Conservation (phyloP, 2,329 filamentous ascomycete species). For the Akanthomyces lecanii region DNA sequence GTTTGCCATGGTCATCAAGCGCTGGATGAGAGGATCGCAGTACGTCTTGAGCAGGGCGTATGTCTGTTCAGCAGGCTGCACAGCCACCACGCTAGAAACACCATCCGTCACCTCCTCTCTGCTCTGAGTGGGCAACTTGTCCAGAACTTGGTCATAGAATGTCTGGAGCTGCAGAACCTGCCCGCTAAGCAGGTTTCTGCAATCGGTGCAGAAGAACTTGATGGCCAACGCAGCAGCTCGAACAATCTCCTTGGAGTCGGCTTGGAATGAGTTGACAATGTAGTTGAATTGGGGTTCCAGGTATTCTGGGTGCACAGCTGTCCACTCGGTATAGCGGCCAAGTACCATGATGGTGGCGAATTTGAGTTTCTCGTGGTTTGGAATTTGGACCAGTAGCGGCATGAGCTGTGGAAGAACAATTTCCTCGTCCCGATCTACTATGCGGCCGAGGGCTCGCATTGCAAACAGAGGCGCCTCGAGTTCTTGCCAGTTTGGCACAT, state of each 20-base stretch:
- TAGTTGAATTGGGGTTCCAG: conserved; percentile 91
- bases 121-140: conserved; percentile 77
- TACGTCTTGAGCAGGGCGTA: conserved; percentile 87
- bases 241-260: conserved; percentile 83
- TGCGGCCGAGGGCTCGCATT: conserved; percentile 91
- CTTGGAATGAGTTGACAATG: conserved; percentile 88
- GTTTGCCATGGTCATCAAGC: conserved; percentile 83
- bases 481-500: conserved; percentile 93
- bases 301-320: conserved; percentile 86
- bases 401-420: conserved; percentile 88
- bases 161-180: conserved; percentile 83
- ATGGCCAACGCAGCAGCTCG: conserved; percentile 89
- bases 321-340: conserved; percentile 97
- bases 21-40: conserved; percentile 82
- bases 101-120: conserved; percentile 97
- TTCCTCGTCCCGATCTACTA: conserved; percentile 86
- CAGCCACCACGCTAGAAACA: conserved; percentile 85
- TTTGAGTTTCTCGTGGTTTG: conserved; percentile 93
- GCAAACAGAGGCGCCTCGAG: conserved; percentile 93
- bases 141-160: conserved; percentile 87
- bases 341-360: conserved; percentile 98
- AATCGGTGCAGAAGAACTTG: conserved; percentile 96
- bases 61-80: conserved; percentile 73
- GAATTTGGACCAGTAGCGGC: conserved; percentile 88
- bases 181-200: conserved; percentile 75